Evolutionary conservation across 768 basidiomycete genomes (phyloP), one percentile per base, ranked within the genome.

Genomic region (Leccinum imitatum): DNA sequence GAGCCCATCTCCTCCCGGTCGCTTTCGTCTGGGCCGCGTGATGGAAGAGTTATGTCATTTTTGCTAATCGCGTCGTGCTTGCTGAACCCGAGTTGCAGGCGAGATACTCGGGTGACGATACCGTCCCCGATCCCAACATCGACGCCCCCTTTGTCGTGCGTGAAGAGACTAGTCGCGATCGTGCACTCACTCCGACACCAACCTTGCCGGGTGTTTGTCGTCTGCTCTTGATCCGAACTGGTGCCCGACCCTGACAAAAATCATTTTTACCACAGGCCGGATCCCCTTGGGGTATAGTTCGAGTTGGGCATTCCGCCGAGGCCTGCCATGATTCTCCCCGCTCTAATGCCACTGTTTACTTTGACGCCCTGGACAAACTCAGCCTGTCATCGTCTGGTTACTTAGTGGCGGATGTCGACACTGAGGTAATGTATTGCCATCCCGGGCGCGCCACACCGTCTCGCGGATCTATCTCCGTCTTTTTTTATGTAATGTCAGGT

Each of bases 301-400:
- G 54, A 27, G 30, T 37, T 27, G 21, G 6, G 10, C 59, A 58
- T 58, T 61, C 21, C 46, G 57, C 21, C 41, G 31, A 31, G 31
- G 37, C 57, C 3, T 15, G 17, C 17, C 33, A 47, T 2, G 59
- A 54, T 50, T 62, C 57, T 23, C 53, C 61, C 4, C 23, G 15
- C 19, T 69, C 71, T 1, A 53, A 58, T 14, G 54, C 46, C 27
- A 71, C 70, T 0, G 33, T 71, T n/a, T 69, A 72, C 57, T 71
- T 68, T 57, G 64, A 67, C 25, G 64, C 67, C 19, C 6, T 72
- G 33, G 70, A 69, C 13, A 55, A 58, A 17, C 15, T 65, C 13
- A 57, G 59, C 54, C 13, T 27, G 6, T 19, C n/a, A 9, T 61
- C 59, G 8, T 56, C 23, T 47, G 59, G 60, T 1, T 55, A 23